phyloP scores from a whole-genome alignment of 2,329 filamentous ascomycete species.

The Xylaria digitata region DNA sequence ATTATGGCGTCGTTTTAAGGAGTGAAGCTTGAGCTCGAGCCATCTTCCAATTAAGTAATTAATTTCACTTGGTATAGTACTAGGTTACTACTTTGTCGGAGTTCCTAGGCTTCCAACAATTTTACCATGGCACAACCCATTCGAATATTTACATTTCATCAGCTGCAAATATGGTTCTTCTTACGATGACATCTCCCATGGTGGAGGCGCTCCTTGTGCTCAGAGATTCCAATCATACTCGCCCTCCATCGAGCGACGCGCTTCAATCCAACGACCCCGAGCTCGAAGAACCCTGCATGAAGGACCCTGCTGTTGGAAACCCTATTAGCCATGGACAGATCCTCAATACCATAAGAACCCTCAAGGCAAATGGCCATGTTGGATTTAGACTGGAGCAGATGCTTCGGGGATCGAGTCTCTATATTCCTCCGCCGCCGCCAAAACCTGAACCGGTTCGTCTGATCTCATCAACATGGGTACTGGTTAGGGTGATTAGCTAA shows the following conservation, averaged over 20 bases:
- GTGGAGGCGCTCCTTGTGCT: constrained; percentile 68
- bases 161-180: constrained; percentile 71
- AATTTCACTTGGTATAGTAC: background rate
- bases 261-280: constrained; percentile 34
- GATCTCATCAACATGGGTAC: constrained; percentile 2
- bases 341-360: constrained; percentile 67
- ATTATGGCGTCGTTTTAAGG: constrained; percentile 5
- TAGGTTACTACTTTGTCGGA: background rate
- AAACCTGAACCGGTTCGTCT: constrained; percentile 78
- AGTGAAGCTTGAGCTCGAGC: constrained; percentile 29
- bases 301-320: constrained; percentile 65
- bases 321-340: constrained; percentile 79
- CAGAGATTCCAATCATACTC: constrained; percentile 38
- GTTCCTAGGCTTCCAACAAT: constrained; percentile 4
- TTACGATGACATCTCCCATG: constrained; percentile 78
- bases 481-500: constrained; percentile 27
- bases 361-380: constrained; percentile 54
- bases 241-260: constrained; percentile 21
- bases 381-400: constrained; percentile 73
- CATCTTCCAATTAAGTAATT: constrained; percentile 14
- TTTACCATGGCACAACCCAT: constrained; percentile 13
- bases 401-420: constrained; percentile 77
- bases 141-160: constrained; percentile 25
- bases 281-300: constrained; percentile 61
- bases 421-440: constrained; percentile 81